Evolutionary conservation across 352 stramenopile species (phyloP), one percentile per base, ranked within the genome.

Genomic region (Globisporangium lucens): DNA sequence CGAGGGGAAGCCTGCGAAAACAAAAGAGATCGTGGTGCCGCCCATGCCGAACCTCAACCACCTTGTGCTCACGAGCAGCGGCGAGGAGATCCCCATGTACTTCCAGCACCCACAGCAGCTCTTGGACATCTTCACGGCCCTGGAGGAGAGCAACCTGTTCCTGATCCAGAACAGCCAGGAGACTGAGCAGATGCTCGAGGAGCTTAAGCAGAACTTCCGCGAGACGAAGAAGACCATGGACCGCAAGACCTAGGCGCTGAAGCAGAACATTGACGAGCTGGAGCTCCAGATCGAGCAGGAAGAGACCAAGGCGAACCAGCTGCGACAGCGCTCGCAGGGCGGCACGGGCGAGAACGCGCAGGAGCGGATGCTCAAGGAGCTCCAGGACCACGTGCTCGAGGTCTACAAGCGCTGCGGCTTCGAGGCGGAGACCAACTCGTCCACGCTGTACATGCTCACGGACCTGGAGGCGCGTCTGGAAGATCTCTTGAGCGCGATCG

Each of bases 71-170:
- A 90, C 78, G 12, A 95, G 84, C 66, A 93, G 82, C 64, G 95
- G 82, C 0, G 93, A 98, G 59, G 94, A 98, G 65, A 84, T 95
- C 41, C 93, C 93, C 20, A 98, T 99, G 92, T 98, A 98, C 72
- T 99, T 98, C 69, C 83, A 94, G 59, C 80, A 97, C 24, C 94
- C 95, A 13, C 77, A 95, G 66, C 96, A 98, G 60, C 78, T 98
- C 2, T 79, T 98, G 1, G 91, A 98, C 47, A 96, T 98, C 38
- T 98, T 98, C 74, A 95, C 84, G 15, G 79, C 87, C 3, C 72
- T 98, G 30, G 96, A 99, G 74, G 91, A 98, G 67, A 95, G 94
- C 77, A 99, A 98, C 64, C 80, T 98, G 55, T 98, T 98, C 68
- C 68, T 98, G 33, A 98, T 98, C 67, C 92, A 98, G 71, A 98